Evolutionary conservation across 1,284 basidiomycete genomes (phyloP).

Genomic region (Malassezia yamatoensis): DNA sequence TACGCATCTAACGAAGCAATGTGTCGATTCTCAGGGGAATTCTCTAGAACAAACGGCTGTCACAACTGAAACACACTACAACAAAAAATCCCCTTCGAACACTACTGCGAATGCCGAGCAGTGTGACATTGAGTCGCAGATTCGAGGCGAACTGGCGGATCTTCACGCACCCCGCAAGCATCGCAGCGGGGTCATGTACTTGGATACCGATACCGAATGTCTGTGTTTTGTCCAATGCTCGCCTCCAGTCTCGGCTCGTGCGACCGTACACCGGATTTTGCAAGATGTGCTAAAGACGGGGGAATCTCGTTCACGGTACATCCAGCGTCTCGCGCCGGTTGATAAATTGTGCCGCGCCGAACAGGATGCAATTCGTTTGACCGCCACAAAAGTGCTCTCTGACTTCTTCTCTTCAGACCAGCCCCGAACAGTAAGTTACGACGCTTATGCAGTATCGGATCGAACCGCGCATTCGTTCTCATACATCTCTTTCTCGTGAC

Average conservation of each 20-base stretch:
- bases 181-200: not conserved
- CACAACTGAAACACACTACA: too few species aligned
- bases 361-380: slow-evolving; percentile 5
- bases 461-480: slow-evolving; percentile 35
- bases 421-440: slow-evolving; percentile 1
- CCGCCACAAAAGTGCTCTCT: not conserved
- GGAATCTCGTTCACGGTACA: slow-evolving; percentile 24
- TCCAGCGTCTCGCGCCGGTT: slow-evolving; percentile 11
- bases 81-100: too few species aligned
- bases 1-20: slow-evolving; percentile 8
- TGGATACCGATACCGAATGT: slow-evolving; percentile 19
- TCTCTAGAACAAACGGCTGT: too few species aligned
- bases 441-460: slow-evolving; percentile 24
- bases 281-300: slow-evolving; percentile 26
- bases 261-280: slow-evolving; percentile 16
- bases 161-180: slow-evolving; percentile 8
- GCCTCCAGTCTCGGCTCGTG: slow-evolving; percentile 13
- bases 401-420: slow-evolving; percentile 2
- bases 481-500: slow-evolving; percentile 26
- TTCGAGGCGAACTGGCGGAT: slow-evolving; percentile 29
- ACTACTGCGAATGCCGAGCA: too few species aligned
- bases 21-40: not conserved
- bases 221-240: slow-evolving; percentile 18
- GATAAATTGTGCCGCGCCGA: slow-evolving; percentile 6
- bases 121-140: slow-evolving; percentile 38